These are phyloP conservation scores for Kluyveromyces sp. DNA, from an alignment of 1,139 yeast species.

Conservation along the genomic window DNA sequence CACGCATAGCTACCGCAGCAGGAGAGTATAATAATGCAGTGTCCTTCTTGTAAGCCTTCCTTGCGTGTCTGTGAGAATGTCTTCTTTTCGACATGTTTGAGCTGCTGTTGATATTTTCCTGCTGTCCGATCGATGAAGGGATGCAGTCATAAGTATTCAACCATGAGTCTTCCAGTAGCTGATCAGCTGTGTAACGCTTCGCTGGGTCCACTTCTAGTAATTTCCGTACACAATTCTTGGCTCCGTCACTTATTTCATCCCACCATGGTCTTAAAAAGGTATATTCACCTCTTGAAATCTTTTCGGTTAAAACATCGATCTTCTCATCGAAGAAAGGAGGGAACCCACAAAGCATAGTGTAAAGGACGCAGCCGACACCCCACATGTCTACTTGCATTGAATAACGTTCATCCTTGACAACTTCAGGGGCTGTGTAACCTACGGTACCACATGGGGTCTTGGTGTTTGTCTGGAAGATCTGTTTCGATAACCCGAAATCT, in stretches of 20 bases:
- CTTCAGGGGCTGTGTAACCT: conserved; percentile 92
- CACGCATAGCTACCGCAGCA: conserved; percentile 86
- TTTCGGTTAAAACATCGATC: conserved; percentile 69
- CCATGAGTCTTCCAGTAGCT: conserved; percentile 85
- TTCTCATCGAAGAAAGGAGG: conserved; percentile 94
- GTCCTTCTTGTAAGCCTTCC: conserved; percentile 15
- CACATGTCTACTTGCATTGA: conserved; percentile 92
- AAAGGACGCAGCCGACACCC: conserved; percentile 91
- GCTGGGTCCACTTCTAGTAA: conserved; percentile 78
- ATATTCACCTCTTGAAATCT: conserved; percentile 77
- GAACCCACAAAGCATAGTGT: conserved; percentile 86
- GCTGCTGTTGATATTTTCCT: background rate
- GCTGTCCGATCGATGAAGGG: background rate
- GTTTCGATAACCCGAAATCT: conserved; percentile 88
- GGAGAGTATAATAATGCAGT: conserved; percentile 52
- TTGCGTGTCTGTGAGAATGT: conserved; percentile 11
- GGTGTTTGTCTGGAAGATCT: conserved; percentile 58
- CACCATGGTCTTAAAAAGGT: conserved; percentile 91
- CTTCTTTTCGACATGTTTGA: conserved; percentile 3
- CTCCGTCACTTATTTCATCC: conserved; percentile 82
- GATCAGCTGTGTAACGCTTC: conserved; percentile 67
- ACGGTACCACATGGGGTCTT: conserved; percentile 89
- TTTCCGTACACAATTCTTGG: conserved; percentile 68
- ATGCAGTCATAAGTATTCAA: conserved; percentile 27
- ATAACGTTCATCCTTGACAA: conserved; percentile 75